Base-by-base conservation (phyloP, 2,329 filamentous ascomycete species). In the Neobulgaria alba region DNA sequence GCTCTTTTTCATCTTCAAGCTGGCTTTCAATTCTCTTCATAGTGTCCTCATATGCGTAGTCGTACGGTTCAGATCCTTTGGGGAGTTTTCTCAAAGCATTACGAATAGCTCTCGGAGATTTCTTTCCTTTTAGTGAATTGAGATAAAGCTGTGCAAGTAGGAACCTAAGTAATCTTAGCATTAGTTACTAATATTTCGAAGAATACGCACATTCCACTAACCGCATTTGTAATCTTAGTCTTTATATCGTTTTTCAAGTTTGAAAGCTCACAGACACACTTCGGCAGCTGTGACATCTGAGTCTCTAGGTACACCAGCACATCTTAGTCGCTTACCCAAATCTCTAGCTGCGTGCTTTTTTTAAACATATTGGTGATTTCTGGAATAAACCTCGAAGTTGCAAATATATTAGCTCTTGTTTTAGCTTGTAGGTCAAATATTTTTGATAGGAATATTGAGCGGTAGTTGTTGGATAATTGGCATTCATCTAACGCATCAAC, bases 21-120 rank as follows among this genome's bases (percentile, higher is more conserved):
- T 72, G 67, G 0, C 48, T 43, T n/a, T 61, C 36, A 15, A 73
- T 69, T 14, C 67, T 55, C 2, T 62, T 21, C 53, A 73, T 65
- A 0, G 63, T 61, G 0, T 62, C 45, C 0, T 58, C 40, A 32
- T 75, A 75, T 20, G 33, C 33, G n/a, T 15, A 16, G 8, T 16
- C 51, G 9, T 66, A 63, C 2, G 55, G 57, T 9, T 52, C 38
- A 3, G 53, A 49, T 5, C 60, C 61, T 10, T 30, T 58, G 0
- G 55, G 47, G 0, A 71, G 46, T 0, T 46, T 53, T 18, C 41
- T 10, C 2, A 72, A 46, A 2, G 60, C 12, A 19, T 30, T 32
- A 21, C 47, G 44, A 3, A 73, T 48, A 1, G 50, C 54, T 33
- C 62, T 66, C 0, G 41, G 33, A 0, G 61, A 59, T 23, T 18